Conservation (phyloP, 257 asterid genomes). For the Fraxinus anomala region DNA sequence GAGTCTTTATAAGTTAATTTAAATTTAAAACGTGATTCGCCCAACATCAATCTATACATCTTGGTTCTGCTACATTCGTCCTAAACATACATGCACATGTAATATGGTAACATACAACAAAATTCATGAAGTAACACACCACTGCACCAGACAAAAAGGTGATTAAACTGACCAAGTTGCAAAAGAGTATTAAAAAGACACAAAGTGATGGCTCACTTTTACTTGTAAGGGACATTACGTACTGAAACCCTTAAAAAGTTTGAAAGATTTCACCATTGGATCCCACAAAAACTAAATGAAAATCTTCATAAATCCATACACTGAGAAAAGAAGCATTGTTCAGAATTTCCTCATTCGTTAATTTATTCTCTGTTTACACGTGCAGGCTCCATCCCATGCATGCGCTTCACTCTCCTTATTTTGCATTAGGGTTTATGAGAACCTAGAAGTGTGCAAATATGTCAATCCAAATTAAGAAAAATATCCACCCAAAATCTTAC, state of each 20-base stretch:
- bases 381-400: constrained; percentile 1
- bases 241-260: constrained; percentile 42
- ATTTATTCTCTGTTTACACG: background rate
- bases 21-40: too few species aligned
- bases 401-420: constrained; percentile 18
- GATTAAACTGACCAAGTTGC: background rate
- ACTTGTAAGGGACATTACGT: constrained; percentile 56
- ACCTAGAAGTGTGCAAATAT: constrained; percentile 45
- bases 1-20: too few species aligned
- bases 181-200: background rate
- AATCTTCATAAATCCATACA: constrained; percentile 31
- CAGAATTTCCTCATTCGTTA: constrained; percentile 31
- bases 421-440: constrained; percentile 43
- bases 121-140: background rate
- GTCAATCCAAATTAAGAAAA: constrained; percentile 48
- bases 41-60: background rate
- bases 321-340: constrained; percentile 32
- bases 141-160: background rate
- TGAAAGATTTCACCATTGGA: constrained; percentile 44
- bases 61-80: background rate
- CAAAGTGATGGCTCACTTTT: constrained; percentile 36
- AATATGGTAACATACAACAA: background rate
- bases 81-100: background rate
- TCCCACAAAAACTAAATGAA: constrained; percentile 34
- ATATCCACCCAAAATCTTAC: constrained; percentile 63